phyloP scores from a whole-genome alignment of 2,329 filamentous ascomycete genomes.

The Bisporella sp. region DNA sequence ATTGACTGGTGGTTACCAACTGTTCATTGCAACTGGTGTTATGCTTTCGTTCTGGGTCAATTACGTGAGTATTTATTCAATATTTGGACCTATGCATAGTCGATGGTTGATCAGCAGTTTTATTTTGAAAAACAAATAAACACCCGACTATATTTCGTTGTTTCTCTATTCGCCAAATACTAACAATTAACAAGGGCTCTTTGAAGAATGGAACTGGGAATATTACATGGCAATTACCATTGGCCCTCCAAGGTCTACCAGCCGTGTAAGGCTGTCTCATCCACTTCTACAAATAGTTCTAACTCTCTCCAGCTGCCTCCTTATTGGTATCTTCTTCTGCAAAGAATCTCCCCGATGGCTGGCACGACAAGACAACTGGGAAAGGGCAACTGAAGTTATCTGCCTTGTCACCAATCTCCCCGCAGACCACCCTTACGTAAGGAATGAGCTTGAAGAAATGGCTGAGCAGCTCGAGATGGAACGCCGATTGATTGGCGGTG shows the following conservation, averaged over 20 bases:
- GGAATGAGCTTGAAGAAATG: slow-evolving; percentile 42
- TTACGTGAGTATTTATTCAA: slow-evolving; percentile 29
- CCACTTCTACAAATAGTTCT: background rate
- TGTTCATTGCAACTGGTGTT: slow-evolving; percentile 34
- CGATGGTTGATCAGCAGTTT: too few relatives aligned
- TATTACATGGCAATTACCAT: slow-evolving; percentile 49
- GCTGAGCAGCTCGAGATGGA: slow-evolving; percentile 41
- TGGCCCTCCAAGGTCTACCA: slow-evolving; percentile 58
- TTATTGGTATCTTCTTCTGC: slow-evolving; percentile 55
- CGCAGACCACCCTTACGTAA: slow-evolving; percentile 44
- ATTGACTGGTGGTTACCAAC: slow-evolving; percentile 42
- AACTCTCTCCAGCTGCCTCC: slow-evolving; percentile 34
- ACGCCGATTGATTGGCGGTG: slow-evolving; percentile 38
- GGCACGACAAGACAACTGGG: slow-evolving; percentile 61
- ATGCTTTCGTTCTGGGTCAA: slow-evolving; percentile 36
- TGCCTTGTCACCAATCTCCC: slow-evolving; percentile 44
- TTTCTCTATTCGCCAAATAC: too few relatives aligned
- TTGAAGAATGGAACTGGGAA: slow-evolving; percentile 27
- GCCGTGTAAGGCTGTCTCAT: slow-evolving; percentile 34
- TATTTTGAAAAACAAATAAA: too few relatives aligned
- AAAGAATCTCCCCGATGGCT: slow-evolving; percentile 59
- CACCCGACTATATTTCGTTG: too few relatives aligned
- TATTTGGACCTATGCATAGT: too few relatives aligned
- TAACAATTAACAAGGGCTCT: slow-evolving; percentile 1
- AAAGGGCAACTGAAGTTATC: slow-evolving; percentile 50